Percentiles rank a stretch among this genome's conserved stretches.
Conservation (phyloP, 495 filamentous ascomycete genomes). For the Schizothecium vesticola region DNA sequence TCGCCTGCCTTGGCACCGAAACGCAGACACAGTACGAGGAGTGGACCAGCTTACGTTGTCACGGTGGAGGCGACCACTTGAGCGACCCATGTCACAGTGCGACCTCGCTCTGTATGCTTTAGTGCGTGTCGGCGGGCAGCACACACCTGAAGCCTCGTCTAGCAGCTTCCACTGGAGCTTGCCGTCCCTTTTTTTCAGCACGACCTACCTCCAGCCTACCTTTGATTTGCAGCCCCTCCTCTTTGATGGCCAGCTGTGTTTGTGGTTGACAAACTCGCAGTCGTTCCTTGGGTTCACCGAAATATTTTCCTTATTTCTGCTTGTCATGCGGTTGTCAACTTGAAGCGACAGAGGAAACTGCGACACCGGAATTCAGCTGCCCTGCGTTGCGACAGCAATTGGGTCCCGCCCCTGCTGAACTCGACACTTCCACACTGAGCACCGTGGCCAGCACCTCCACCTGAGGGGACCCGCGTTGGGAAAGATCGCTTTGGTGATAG, state of each 20-base stretch:
- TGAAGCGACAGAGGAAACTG: constrained; percentile 1
- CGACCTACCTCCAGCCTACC: not conserved
- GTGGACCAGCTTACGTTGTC: too few relatives aligned
- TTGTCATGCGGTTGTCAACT: not conserved
- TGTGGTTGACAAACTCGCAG: constrained; percentile 33
- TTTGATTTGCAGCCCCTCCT: constrained; percentile 14
- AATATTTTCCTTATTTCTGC: constrained; percentile 9
- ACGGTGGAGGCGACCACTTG: not conserved
- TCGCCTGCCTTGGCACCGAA: not conserved
- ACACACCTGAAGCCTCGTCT: not conserved
- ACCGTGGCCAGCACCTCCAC: not conserved
- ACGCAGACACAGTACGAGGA: not conserved
- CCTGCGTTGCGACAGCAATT: not conserved
- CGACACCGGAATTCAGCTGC: not conserved
- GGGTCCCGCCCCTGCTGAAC: not conserved
- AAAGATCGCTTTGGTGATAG: not conserved
- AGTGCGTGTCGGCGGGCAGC: not conserved
- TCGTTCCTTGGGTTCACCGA: constrained; percentile 23
- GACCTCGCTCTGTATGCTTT: not conserved
- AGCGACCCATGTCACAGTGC: not conserved
- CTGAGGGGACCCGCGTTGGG: not conserved
- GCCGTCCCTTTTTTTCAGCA: constrained; percentile 6
- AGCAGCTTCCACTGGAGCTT: not conserved
- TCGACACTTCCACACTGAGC: not conserved
- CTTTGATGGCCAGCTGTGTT: constrained; percentile 27